Percentiles rank a stretch among this genome's conserved stretches.
Evolutionary conservation across 805 yeast species (phyloP).

Genomic region (Ogataea thermomethanolica): DNA sequence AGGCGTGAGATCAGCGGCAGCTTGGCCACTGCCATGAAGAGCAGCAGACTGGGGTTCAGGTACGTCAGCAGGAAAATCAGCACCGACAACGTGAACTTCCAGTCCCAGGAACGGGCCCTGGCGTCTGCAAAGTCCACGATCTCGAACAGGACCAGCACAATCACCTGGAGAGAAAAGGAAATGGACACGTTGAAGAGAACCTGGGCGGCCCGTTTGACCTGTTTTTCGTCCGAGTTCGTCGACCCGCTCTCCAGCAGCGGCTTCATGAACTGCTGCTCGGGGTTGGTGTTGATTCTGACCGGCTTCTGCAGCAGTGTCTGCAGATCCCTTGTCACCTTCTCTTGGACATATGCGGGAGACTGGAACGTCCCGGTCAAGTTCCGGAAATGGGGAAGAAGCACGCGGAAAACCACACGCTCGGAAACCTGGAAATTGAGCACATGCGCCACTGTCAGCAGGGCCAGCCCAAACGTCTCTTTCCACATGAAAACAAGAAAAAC

Average conservation of each 20-base stretch:
- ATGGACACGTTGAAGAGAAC: slow-evolving; percentile 23
- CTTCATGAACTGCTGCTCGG: neutral
- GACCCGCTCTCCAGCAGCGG: neutral
- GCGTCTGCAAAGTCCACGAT: slow-evolving; percentile 23
- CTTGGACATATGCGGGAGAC: slow-evolving; percentile 4
- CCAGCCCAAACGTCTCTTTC: slow-evolving; percentile 10
- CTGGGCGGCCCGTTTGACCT: slow-evolving; percentile 1
- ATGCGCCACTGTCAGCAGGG: slow-evolving; percentile 14
- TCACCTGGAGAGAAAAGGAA: slow-evolving; percentile 29
- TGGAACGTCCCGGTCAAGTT: slow-evolving; percentile 4
- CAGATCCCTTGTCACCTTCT: slow-evolving; percentile 13
- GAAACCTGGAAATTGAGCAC: slow-evolving; percentile 18
- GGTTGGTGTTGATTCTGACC: neutral
- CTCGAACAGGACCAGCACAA: slow-evolving; percentile 29
- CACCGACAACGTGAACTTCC: slow-evolving; percentile 38
- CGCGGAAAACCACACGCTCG: slow-evolving; percentile 15
- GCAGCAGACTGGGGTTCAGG: slow-evolving; percentile 41
- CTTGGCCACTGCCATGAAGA: slow-evolving; percentile 6
- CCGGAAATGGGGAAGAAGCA: slow-evolving; percentile 13
- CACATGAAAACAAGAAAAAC: slow-evolving; percentile 4
- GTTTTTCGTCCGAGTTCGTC: neutral
- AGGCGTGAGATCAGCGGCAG: slow-evolving; percentile 8
- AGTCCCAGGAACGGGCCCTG: slow-evolving; percentile 32
- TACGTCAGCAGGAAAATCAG: slow-evolving; percentile 39
- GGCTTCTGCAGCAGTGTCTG: slow-evolving; percentile 6